Percentiles rank a stretch among this genome's conserved stretches.
These are phyloP conservation scores for Viola odorata DNA, from an alignment of 345 rosid genomes.

Conservation along the genomic window DNA sequence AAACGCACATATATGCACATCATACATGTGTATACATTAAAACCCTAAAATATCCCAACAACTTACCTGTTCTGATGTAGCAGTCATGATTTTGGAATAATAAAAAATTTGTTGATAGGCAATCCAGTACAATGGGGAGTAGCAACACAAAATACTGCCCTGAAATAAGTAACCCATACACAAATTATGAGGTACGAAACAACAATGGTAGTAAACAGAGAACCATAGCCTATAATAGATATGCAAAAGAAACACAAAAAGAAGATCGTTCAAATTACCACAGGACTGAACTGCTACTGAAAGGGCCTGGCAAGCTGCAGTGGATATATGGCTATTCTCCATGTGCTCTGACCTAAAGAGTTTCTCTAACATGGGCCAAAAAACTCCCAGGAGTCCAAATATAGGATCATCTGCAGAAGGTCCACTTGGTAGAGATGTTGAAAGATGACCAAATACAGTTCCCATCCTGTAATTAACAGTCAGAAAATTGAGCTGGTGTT, in stretches of 20 bases:
- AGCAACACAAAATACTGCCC: slow-evolving; percentile 78
- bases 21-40: too few species aligned
- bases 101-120: slow-evolving; percentile 74
- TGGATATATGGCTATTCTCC: slow-evolving; percentile 73
- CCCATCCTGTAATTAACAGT: slow-evolving; percentile 57
- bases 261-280: slow-evolving; percentile 39
- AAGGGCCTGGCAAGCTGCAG: slow-evolving; percentile 90
- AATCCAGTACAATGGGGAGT: slow-evolving; percentile 73
- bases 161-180: slow-evolving; percentile 34
- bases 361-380: slow-evolving; percentile 93
- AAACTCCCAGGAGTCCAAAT: slow-evolving; percentile 51
- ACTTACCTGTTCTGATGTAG: slow-evolving; percentile 77
- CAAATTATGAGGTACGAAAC: neutral
- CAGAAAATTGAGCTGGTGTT: neutral
- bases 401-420: slow-evolving; percentile 60
- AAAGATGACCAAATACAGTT: slow-evolving; percentile 75
- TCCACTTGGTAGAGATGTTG: slow-evolving; percentile 39
- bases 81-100: slow-evolving; percentile 82
- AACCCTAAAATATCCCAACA: too few species aligned
- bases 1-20: too few species aligned
- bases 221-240: slow-evolving; percentile 14
- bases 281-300: slow-evolving; percentile 87
- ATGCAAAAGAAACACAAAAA: slow-evolving; percentile 8
- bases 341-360: slow-evolving; percentile 70
- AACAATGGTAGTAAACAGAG: neutral